Evolutionary conservation across 2,329 filamentous ascomycete species (phyloP), one percentile per base, ranked within the genome.

Genomic region (Sporothrix mexicana): DNA sequence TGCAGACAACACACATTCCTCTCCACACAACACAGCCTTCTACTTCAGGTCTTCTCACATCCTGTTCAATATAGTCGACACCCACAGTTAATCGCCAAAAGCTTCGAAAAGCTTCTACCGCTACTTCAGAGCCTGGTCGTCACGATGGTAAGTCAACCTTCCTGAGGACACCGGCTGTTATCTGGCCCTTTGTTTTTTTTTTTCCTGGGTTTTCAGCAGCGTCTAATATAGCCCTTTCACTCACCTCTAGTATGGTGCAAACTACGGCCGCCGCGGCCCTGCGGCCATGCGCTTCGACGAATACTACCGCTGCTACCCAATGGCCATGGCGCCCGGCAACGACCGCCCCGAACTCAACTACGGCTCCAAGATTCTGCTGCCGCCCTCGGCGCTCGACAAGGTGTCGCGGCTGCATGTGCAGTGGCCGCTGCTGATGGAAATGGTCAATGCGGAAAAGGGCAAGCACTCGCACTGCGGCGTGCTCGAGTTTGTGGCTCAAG

Each of bases 261-360:
- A 71, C 67, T 76, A 61, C 15, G 75, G 72, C 47, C 72, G 83
- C 73, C 84, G 87, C 73, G 82, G 85, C 70, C 81, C 85, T 81
- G 78, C 86, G 83, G 77, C 85, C 70, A 92, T 94, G 78, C 93
- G 95, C 74, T 99, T 99, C 84, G 95, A 99, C 82, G 96, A 99
- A 83, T 98, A 97, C 85, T 98, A 98, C 84, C 92, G 96, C 79
- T 98, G 95, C 85, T 99, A 98, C 80, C 96, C 96, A 59, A 88
- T 98, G 78, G 91, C 92, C 78, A 98, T 99, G 95, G 90, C 97
- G 75, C 94, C 95, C 13, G 95, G 95, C 2, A 90, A 93, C 51
- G 95, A 98, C 78, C 89, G 96, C 77, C 92, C 93, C 70, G 92
- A 95, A 77, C 91, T 97, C 75, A 98, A 98, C 85, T 95, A 96